Base-by-base conservation (phyloP, 768 basidiomycete species). In the Mycena crocata region DNA sequence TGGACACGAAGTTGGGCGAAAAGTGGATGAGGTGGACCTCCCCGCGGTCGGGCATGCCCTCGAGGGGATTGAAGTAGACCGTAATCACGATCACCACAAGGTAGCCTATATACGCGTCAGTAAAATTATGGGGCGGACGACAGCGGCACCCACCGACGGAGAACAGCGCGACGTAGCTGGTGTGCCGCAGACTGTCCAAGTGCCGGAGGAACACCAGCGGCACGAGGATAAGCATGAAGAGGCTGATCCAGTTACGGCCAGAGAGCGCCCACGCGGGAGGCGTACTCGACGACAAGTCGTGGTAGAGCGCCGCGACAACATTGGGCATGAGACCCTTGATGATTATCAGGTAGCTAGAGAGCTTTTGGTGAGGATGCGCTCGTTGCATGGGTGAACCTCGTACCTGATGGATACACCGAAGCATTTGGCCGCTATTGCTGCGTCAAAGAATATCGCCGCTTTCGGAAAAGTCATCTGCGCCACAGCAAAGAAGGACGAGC, bases 371-470 rank as follows among this genome's bases (percentile, higher is more conserved):
- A 52, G 51, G 8, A 37, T 32, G 26, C 14, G 19, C n/a, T 12
- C 2, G 15, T 12, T n/a, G 6, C 24, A 14, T 5, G 23, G 12
- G n/a, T 5, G 39, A 23, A 34, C n/a, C 30, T 12, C 86, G 49
- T 79, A 95, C 87, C 94, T 95, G 72, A 96, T 90, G 35, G 94
- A 95, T 4, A 99, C 97, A 23, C 97, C 97, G 75, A 98, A 98
- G 77, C 97, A 99, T 76, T 99, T 99, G 76, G 90, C 91, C 13
- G 95, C 95, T 71, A 99, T 95, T 15, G 96, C 97, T 5, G 90
- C 90, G 77, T 98, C 97, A 73, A 99, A 97, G 77, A 94, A 93
- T 40, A 94, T 82, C 0, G 92, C 93, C 0, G 92, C 93, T 46
- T 85, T 88, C 3, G 97, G 97, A 77, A 95, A 98, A 0, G 97